Conservation (phyloP, 495 filamentous ascomycete species). For the Neurospora sp. region DNA sequence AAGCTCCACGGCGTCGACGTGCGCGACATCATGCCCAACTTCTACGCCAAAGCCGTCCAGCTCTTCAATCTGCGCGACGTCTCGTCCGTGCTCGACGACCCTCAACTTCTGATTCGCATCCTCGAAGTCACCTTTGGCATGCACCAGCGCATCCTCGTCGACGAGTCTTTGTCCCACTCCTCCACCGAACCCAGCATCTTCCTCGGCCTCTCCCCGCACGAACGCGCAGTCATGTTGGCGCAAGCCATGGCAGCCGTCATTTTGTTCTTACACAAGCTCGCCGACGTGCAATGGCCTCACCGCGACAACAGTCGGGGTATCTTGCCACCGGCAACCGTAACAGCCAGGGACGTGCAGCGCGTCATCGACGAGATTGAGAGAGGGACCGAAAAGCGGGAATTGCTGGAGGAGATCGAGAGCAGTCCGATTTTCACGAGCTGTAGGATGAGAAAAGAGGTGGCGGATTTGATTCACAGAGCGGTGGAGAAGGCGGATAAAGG, state of each 20-base stretch:
- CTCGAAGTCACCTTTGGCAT: constrained; percentile 13
- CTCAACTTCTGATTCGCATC: constrained; percentile 6
- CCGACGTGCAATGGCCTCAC: constrained; percentile 20
- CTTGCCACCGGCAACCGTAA: background rate
- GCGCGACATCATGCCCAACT: constrained; percentile 22
- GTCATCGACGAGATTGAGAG: constrained; percentile 7
- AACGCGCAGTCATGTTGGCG: constrained; percentile 18
- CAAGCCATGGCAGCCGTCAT: constrained; percentile 14
- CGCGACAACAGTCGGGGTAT: background rate
- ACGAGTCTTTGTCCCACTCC: constrained; percentile 11
- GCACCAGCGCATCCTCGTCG: constrained; percentile 9
- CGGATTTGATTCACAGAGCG: constrained; percentile 16
- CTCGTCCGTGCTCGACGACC: constrained; percentile 3
- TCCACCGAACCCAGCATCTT: constrained; percentile 13
- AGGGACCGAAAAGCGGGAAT: constrained; percentile 2
- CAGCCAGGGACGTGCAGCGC: constrained; percentile 2
- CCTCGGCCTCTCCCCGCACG: constrained; percentile 17
- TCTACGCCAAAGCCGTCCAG: constrained; percentile 16
- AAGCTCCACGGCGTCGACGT: constrained; percentile 19
- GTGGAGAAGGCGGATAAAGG: constrained; percentile 11
- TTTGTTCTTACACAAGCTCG: constrained; percentile 19
- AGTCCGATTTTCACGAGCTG: constrained; percentile 16
- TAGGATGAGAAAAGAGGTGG: constrained; percentile 7
- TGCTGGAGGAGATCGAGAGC: constrained; percentile 17
- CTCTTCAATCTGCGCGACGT: constrained; percentile 23